Conservation (phyloP, 164 flowering plant genomes). For the Akebia trifoliata region DNA sequence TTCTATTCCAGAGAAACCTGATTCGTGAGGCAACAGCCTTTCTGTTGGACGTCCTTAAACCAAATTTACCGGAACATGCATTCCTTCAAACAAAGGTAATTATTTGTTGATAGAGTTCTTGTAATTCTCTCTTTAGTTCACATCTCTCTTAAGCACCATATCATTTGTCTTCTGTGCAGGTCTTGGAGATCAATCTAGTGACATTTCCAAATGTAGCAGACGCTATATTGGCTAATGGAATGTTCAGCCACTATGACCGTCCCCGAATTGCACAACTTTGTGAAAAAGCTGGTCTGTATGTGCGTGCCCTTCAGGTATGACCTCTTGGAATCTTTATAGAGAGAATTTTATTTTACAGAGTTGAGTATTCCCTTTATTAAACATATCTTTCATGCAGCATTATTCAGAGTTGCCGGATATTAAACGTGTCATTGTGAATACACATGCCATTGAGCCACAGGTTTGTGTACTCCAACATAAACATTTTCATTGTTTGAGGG, state of each 20-base stretch:
- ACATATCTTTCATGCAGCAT: conserved; percentile 56
- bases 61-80: conserved; percentile 75
- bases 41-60: conserved; percentile 72
- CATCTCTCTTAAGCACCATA: conserved; percentile 1
- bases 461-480: conserved; percentile 28
- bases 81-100: conserved; percentile 70
- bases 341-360: background rate
- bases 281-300: conserved; percentile 92
- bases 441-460: conserved; percentile 99
- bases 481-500: background rate
- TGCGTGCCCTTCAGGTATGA: conserved; percentile 82
- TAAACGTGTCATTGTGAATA: conserved; percentile 96
- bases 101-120: background rate
- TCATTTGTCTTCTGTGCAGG: conserved; percentile 38
- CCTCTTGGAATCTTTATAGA: background rate
- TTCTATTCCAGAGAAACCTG: conserved; percentile 58
- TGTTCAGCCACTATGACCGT: conserved; percentile 98
- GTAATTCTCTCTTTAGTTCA: background rate
- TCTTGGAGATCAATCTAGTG: conserved; percentile 92
- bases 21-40: conserved; percentile 88
- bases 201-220: conserved; percentile 99
- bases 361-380: conserved; percentile 6
- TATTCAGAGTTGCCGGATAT: conserved; percentile 91
- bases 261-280: conserved; percentile 98
- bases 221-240: conserved; percentile 98